phyloP scores from a whole-genome alignment of 2,329 filamentous ascomycete species.

The Thermothelomyces thermophilus region DNA sequence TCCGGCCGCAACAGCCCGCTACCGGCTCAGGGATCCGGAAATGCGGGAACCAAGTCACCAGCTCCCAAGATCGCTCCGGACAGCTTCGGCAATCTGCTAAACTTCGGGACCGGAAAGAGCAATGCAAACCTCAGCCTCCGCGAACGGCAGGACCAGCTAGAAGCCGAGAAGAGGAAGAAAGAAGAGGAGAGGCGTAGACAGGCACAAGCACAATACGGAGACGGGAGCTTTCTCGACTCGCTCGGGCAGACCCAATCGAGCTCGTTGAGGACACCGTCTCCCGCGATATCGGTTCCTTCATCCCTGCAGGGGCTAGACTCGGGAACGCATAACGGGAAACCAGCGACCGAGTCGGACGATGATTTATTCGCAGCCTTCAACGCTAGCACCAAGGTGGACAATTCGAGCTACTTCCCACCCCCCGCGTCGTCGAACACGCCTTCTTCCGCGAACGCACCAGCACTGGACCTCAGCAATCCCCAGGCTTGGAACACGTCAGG shows the following conservation, averaged over 20 bases:
- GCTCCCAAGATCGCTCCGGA: slow-evolving; percentile 52
- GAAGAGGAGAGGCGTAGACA: slow-evolving; percentile 66
- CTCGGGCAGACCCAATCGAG: slow-evolving; percentile 49
- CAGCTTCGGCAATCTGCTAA: slow-evolving; percentile 72
- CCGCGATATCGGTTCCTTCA: slow-evolving; percentile 30
- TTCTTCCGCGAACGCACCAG: slow-evolving; percentile 39
- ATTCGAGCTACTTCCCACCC: slow-evolving; percentile 58
- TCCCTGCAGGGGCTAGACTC: slow-evolving; percentile 10
- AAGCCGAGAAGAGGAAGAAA: slow-evolving; percentile 61
- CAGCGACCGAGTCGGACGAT: slow-evolving; percentile 43
- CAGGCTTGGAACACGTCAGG: slow-evolving; percentile 44
- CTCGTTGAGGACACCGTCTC: slow-evolving; percentile 36
- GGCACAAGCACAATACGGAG: slow-evolving; percentile 71
- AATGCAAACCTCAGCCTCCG: slow-evolving; percentile 68
- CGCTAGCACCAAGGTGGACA: slow-evolving; percentile 60
- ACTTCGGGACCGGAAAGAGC: slow-evolving; percentile 53
- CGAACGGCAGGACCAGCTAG: slow-evolving; percentile 65
- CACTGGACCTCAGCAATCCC: slow-evolving; percentile 47
- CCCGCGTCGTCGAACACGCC: slow-evolving; percentile 37
- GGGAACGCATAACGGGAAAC: slow-evolving; percentile 27
- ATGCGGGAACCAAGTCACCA: slow-evolving; percentile 36
- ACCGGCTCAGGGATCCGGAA: slow-evolving; percentile 42
- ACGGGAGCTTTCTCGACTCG: slow-evolving; percentile 68
- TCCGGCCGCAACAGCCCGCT: slow-evolving; percentile 53
- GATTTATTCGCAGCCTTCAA: slow-evolving; percentile 64